Base-by-base conservation (phyloP, 2,329 filamentous ascomycete species). In the Cryphonectria radicalis region DNA sequence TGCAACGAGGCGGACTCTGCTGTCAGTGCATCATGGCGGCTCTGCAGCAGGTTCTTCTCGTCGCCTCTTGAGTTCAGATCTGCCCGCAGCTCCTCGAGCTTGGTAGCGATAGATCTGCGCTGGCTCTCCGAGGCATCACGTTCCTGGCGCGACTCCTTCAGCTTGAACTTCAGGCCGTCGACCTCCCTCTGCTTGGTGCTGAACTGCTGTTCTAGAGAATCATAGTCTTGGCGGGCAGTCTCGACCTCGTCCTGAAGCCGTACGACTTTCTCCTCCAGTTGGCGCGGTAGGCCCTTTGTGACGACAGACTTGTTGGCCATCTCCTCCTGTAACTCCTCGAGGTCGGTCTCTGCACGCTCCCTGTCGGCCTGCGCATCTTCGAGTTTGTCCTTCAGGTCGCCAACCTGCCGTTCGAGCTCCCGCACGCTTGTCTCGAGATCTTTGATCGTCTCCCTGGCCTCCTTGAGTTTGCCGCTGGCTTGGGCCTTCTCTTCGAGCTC, bases 301-400 rank as follows among this genome's bases (percentile, higher is more conserved):
- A 89, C 89, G 53, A 94, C 87, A 0, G 92, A 95, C 76, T 94
- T 94, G 80, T 95, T 91, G 32, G 91, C 87, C 86, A 94, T 89
- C 76, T 94, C 92, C 68, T 93, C 91, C 73, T 93, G 91, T 35
- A 94, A 84, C 76, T 91, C 89, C 75, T 90, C 86, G 22, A 91
- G 81, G 71, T 91, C 86, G 8, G 81, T 82, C 75, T 90, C 87
- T 2, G 89, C 89, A 42, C 86, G 84, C 32, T 88, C 83, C 74
- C 88, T 89, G 70, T 90, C 85, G 1, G 82, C 78, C 10, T 85
- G 72, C 0, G 89, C 88, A 67, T 88, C 83, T 53, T 89, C 82
- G 25, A 87, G 80, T 74, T 86, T 86, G 17, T 87, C 84, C 74
- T 86, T 88, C 69, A 87, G 81, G 22, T 89, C 85, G 43, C 88